A percentile compares a stretch with the other conserved stretches of the same genome.
These are phyloP conservation scores for Tardiomyces depauwii DNA, from an alignment of 1,139 yeast species.

Conservation along the genomic window DNA sequence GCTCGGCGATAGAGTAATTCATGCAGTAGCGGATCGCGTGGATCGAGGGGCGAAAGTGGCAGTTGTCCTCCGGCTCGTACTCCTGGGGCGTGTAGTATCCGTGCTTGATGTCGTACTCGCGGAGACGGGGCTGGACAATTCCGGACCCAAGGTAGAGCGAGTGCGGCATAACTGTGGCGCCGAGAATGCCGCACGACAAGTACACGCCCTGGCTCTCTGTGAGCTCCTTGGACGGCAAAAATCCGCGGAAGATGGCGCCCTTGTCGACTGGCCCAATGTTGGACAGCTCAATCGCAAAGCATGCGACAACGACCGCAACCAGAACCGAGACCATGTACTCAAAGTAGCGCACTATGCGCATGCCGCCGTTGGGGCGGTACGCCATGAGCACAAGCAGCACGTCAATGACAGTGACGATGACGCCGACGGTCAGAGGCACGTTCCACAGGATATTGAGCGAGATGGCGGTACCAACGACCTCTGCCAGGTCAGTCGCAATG, in stretches of 20 bases:
- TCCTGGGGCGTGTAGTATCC: conserved; percentile 37
- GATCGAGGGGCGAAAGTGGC: conserved; percentile 44
- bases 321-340: conserved; percentile 69
- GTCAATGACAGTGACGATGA: conserved; percentile 69
- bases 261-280: conserved; percentile 41
- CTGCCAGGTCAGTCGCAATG: conserved; percentile 87
- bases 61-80: conserved; percentile 16
- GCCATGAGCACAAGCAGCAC: conserved; percentile 79
- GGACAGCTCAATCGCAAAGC: conserved; percentile 72
- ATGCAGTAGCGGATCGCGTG: conserved; percentile 62
- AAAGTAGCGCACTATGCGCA: conserved; percentile 66
- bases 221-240: conserved; percentile 63
- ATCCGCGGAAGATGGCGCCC: conserved; percentile 55
- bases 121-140: conserved; percentile 77
- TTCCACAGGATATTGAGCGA: conserved; percentile 72
- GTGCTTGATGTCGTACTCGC: conserved; percentile 63
- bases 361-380: conserved; percentile 78
- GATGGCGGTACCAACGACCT: conserved; percentile 88
- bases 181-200: conserved; percentile 79
- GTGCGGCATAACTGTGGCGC: conserved; percentile 98
- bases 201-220: conserved; percentile 75
- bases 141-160: conserved; percentile 87
- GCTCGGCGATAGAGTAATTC: conserved; percentile 63
- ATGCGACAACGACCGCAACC: conserved; percentile 73
- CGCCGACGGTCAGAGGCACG: conserved; percentile 72